Conservation (phyloP, 192 early-diverging fungal species). For the Podochytrium sp. region DNA sequence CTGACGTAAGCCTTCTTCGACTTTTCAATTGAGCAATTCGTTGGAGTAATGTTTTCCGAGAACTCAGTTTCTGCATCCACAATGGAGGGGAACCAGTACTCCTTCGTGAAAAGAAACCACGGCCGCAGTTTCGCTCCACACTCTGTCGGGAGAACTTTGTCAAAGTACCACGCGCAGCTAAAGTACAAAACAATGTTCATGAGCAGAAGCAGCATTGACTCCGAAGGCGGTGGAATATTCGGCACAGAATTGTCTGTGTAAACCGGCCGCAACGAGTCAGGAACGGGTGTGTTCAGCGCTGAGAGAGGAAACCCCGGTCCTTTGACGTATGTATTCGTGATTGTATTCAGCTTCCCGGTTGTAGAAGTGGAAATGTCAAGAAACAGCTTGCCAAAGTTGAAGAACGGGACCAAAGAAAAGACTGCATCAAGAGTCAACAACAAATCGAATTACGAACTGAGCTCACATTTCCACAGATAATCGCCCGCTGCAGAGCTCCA, state of each 20-base stretch:
- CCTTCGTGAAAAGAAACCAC: constrained; percentile 44
- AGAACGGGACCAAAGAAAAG: constrained; percentile 48
- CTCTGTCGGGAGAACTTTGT: constrained; percentile 72
- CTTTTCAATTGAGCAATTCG: too few relatives aligned
- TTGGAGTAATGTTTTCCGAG: too few relatives aligned
- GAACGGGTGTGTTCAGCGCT: constrained; percentile 51
- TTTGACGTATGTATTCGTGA: constrained; percentile 54
- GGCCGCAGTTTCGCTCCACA: constrained; percentile 52
- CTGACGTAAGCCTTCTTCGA: too few relatives aligned
- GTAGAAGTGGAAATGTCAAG: constrained; percentile 63
- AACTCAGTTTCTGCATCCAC: too few relatives aligned
- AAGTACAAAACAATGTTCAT: constrained; percentile 49
- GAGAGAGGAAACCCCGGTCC: constrained; percentile 63
- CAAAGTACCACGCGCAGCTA: constrained; percentile 53
- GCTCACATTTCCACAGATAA: constrained; percentile 29
- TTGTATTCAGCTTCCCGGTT: constrained; percentile 36
- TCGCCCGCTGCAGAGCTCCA: constrained; percentile 23
- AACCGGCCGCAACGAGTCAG: constrained; percentile 45
- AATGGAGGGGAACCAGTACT: constrained; percentile 51
- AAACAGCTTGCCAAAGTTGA: constrained; percentile 61
- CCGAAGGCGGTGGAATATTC: constrained; percentile 57
- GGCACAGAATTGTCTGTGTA: constrained; percentile 49
- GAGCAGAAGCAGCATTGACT: constrained; percentile 56
- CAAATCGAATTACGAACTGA: constrained; percentile 4
- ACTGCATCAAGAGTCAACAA: constrained; percentile 14